A percentile compares a stretch with the other conserved stretches of the same genome.
Conservation (phyloP, 805 yeast genomes). For the Clavispora vitiphila region DNA sequence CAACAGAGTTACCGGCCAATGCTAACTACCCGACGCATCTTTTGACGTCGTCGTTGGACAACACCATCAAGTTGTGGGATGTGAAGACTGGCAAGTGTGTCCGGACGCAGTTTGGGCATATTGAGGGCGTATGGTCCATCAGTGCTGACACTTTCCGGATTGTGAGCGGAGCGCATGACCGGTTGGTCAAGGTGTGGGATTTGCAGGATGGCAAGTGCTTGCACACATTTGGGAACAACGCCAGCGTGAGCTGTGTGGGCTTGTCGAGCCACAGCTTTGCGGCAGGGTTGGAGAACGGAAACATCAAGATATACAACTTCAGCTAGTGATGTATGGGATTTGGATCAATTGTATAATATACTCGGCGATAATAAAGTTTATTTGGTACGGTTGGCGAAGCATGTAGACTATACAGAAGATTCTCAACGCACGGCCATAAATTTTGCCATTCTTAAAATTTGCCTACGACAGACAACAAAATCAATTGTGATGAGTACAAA, state of each 20-base stretch:
- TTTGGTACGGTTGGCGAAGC: too few relatives aligned
- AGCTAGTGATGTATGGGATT: constrained; percentile 2
- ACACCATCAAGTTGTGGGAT: constrained; percentile 92
- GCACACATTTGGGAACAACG: constrained; percentile 82
- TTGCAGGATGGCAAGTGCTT: constrained; percentile 89
- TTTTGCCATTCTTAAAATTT: too few relatives aligned
- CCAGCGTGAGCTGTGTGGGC: constrained; percentile 62
- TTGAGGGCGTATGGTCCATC: constrained; percentile 97
- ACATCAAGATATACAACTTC: constrained; percentile 62
- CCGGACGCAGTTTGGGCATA: constrained; percentile 94
- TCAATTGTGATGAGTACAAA: too few relatives aligned
- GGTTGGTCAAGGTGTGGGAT: constrained; percentile 90
- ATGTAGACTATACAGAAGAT: too few relatives aligned
- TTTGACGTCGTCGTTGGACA: constrained; percentile 83
- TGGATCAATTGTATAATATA: background rate
- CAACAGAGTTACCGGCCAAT: constrained; percentile 11
- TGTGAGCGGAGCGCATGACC: constrained; percentile 92
- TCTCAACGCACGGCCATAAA: too few relatives aligned
- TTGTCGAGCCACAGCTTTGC: constrained; percentile 86
- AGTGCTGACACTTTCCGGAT: constrained; percentile 94
- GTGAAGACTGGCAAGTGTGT: constrained; percentile 81
- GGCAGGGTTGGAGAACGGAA: constrained; percentile 86
- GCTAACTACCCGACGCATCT: constrained; percentile 70
- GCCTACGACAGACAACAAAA: too few relatives aligned
- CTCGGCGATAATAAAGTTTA: too few relatives aligned